Percentiles rank a stretch among this genome's conserved stretches.
These are phyloP conservation scores for Pseudogymnoascus destructans DNA, from an alignment of 2,329 filamentous ascomycete species.

Conservation along the genomic window DNA sequence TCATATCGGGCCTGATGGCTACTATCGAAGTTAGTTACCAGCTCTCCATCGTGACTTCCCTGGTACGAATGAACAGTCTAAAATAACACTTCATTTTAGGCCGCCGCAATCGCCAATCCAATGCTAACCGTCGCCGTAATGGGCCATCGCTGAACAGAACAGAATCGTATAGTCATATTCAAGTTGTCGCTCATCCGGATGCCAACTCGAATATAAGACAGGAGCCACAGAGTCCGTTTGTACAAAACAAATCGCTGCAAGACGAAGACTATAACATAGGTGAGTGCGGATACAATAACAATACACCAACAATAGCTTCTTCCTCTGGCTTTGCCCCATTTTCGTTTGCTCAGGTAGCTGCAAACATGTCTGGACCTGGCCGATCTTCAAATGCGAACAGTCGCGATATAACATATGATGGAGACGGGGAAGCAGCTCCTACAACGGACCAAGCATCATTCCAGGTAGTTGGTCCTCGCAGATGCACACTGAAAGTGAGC, in stretches of 20 bases:
- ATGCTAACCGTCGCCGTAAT: not conserved
- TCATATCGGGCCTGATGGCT: not conserved
- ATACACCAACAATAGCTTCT: not conserved
- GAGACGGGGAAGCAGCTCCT: not conserved
- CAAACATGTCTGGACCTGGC: not conserved
- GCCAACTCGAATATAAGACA: not conserved
- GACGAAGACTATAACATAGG: not conserved
- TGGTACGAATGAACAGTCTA: not conserved
- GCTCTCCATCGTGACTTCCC: not conserved
- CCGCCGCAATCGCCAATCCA: not conserved
- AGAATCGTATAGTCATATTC: conserved; percentile 4
- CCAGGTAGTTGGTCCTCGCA: not conserved
- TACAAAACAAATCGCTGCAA: conserved; percentile 3
- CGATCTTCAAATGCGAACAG: not conserved
- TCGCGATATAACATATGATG: not conserved
- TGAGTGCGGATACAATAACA: not conserved
- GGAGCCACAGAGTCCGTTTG: not conserved
- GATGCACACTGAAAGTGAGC: not conserved
- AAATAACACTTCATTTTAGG: not conserved
- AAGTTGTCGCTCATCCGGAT: not conserved
- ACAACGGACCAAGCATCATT: not conserved
- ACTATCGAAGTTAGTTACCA: not conserved
- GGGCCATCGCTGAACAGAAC: not conserved
- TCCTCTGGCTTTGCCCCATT: not conserved
- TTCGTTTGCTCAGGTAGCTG: conserved; percentile 4